phyloP scores from a whole-genome alignment of 139 green algal species.

The Ettlia oleoabundans region DNA sequence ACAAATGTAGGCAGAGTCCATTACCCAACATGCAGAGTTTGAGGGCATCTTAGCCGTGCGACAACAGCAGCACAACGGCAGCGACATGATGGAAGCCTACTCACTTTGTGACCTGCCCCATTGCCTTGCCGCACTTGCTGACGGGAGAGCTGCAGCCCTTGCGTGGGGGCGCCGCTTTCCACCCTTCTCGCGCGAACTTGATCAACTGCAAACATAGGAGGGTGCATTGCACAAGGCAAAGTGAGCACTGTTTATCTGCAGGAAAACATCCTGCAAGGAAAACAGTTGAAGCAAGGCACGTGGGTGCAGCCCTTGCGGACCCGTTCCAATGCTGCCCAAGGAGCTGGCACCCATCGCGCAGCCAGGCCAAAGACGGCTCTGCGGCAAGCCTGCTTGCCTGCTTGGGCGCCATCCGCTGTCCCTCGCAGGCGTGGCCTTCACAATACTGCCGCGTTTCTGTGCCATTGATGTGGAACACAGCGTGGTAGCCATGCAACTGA shows the following conservation, averaged over 20 bases:
- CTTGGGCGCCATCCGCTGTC: neutral
- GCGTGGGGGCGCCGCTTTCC: slow-evolving; percentile 11
- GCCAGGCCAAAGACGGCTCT: too few relatives aligned
- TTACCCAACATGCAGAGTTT: too few relatives aligned
- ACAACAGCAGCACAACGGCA: too few relatives aligned
- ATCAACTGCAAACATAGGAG: neutral
- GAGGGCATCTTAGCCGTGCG: too few relatives aligned
- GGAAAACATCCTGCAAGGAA: too few relatives aligned
- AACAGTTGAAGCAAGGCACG: too few relatives aligned
- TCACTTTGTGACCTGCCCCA: slow-evolving; percentile 32
- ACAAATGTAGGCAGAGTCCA: neutral
- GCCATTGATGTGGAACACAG: slow-evolving; percentile 25
- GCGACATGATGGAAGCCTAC: too few relatives aligned
- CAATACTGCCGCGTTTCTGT: slow-evolving; percentile 34
- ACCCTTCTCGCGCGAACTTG: slow-evolving; percentile 32
- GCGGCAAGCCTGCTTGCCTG: neutral
- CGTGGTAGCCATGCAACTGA: slow-evolving; percentile 27
- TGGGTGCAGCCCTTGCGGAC: too few relatives aligned
- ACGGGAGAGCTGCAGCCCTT: slow-evolving; percentile 43
- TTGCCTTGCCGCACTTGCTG: slow-evolving; percentile 20
- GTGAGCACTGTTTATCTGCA: too few relatives aligned
- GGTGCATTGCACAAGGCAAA: neutral
- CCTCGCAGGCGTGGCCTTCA: slow-evolving; percentile 21
- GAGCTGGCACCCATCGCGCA: neutral
- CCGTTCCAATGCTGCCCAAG: too few relatives aligned